Base-by-base conservation (phyloP, 768 basidiomycete genomes). In the Austroboletus eburneus region DNA sequence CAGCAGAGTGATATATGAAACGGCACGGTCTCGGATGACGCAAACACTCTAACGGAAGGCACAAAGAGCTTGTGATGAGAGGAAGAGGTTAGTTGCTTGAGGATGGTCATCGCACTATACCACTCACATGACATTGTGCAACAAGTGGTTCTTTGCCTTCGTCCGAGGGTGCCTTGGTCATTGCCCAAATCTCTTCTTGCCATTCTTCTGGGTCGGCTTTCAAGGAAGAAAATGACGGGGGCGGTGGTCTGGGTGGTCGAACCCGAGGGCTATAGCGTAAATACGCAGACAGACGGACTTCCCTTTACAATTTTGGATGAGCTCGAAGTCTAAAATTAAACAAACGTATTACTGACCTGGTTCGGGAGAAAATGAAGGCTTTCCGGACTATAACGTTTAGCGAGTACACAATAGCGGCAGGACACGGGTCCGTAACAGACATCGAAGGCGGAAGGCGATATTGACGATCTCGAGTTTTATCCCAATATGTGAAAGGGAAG, bases 1-100 rank as follows among this genome's bases (percentile, higher is more conserved):
- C 75, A 81, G 34, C 68, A 71, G 18, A 87, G 67, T 48, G 84
- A 83, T 32, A 87, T 54, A 56, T 85, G 81, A 62, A 86, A 83
- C 2, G 83, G 82, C 14, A 87, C 80, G 7, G 63, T 69, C 46
- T 85, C 81, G 3, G 67, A 57, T 17, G 81, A 45, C 6, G 75
- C 73, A 63, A 77, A 87, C 16, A 82, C 74, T 44, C 80, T 76
- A 7, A 74, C 75, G 3, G 72, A 71, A 17, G 85, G 85, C 17
- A 86, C 64, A 57, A 85, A 81, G 17, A 85, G 61, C 85, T 86
- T 35, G 53, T 14, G 29, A 38, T 9, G 29, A 33, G 16, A 41
- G 34, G 12, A 33, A 33, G 16, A 41, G 34, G 16, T 56, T 46
- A 45, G 14, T 2, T 33, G 34, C 27, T 3, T 2, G 20, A 10